Evolutionary conservation across 257 asterid genomes (phyloP).

Genomic region (Eucommia ulmoides): DNA sequence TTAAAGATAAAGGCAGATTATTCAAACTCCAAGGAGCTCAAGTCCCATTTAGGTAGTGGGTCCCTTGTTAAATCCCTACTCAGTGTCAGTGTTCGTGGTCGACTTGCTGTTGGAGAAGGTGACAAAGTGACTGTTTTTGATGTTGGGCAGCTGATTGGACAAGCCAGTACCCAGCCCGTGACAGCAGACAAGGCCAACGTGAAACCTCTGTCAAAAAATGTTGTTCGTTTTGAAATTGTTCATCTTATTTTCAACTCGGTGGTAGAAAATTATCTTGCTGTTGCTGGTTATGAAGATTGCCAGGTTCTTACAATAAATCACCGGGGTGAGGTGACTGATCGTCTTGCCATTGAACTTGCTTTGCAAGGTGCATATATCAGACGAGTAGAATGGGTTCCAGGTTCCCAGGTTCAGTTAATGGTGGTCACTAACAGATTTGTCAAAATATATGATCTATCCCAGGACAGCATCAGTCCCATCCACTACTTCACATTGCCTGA

Average conservation of each 20-base stretch:
- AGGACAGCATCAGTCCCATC: conserved; percentile 89
- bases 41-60: conserved; percentile 84
- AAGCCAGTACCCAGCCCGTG: conserved; percentile 86
- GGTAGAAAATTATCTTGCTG: conserved; percentile 85
- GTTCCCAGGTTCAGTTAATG: conserved; percentile 97
- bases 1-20: conserved; percentile 96
- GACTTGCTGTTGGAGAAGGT: conserved; percentile 99
- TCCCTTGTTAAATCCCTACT: conserved; percentile 91
- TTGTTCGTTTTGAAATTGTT: conserved; percentile 92
- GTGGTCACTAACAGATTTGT: conserved; percentile 89
- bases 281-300: conserved; percentile 99
- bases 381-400: conserved; percentile 90
- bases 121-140: conserved; percentile 97
- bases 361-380: conserved; percentile 96
- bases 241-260: conserved; percentile 77
- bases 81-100: conserved; percentile 82
- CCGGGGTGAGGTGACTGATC: conserved; percentile 96
- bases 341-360: conserved; percentile 92
- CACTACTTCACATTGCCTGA: conserved; percentile 80
- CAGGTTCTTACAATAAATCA: conserved; percentile 90
- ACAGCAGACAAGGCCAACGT: conserved; percentile 98
- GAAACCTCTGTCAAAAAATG: conserved; percentile 94
- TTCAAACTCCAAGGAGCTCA: conserved; percentile 89
- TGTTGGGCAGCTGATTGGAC: conserved; percentile 97
- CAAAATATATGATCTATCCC: conserved; percentile 88